Conservation (phyloP, 768 basidiomycete species). For the Paxillus ammoniavirescens region DNA sequence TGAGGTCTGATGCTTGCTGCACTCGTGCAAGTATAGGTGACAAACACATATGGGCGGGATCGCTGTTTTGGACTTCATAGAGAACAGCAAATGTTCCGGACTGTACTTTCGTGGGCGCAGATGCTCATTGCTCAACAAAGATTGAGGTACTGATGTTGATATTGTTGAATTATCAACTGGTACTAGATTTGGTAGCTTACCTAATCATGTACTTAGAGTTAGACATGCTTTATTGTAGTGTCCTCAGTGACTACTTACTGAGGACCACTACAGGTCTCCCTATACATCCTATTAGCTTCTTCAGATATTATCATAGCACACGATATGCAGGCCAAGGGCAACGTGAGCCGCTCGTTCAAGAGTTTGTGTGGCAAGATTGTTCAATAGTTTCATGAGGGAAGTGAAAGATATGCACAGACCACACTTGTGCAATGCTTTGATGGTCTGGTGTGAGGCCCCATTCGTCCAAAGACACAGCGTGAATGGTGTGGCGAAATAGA, state of each 20-base stretch:
- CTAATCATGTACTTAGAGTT: no score
- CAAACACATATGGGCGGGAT: background rate
- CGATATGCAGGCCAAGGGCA: background rate
- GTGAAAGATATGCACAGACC: background rate
- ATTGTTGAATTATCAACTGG: no score
- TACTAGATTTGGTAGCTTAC: no score
- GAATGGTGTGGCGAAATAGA: background rate
- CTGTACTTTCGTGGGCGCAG: constrained; percentile 32
- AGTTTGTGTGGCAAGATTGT: background rate
- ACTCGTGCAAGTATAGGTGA: background rate
- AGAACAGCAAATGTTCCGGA: constrained; percentile 35
- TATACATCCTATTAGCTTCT: no score
- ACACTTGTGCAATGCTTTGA: background rate
- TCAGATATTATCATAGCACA: constrained; percentile 27
- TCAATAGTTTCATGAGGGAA: background rate
- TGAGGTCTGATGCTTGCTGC: background rate
- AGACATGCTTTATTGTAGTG: no score
- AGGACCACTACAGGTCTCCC: no score
- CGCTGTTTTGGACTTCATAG: constrained; percentile 21
- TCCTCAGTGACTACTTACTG: no score
- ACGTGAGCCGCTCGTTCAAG: background rate
- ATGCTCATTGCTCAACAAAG: constrained; percentile 28
- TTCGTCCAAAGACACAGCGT: constrained; percentile 1
- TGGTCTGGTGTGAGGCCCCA: background rate
- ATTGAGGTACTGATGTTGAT: constrained; percentile 31